Base-by-base conservation (phyloP, 1,284 basidiomycete genomes). In the Cronartium ribicola region DNA sequence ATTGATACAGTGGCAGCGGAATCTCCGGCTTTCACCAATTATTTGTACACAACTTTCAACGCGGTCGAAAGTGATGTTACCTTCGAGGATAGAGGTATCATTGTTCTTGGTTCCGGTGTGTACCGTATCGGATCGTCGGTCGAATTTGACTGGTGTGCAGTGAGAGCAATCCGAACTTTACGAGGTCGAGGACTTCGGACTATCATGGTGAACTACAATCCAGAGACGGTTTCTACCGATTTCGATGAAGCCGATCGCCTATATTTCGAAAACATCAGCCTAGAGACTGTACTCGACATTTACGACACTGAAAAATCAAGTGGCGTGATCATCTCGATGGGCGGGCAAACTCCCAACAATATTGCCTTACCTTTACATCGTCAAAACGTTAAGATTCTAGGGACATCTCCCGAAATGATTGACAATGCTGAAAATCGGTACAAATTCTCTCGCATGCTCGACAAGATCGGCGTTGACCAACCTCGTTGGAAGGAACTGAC, bases 121-220 rank as follows among this genome's bases (percentile, higher is more conserved):
- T 98, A 98, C 84, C 90, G 96, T 75, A 98, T 98, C 79, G 95
- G 96, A 44, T 97, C 94, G 0, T 97, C 94, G 1, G 96, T 98
- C 82, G 96, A 98, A 83, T 98, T 98, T 83, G 95, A 98, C 82
- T 98, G 95, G 96, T 98, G 95, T 83, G 95, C 95, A 20, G 96
- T 98, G 66, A 89, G 94, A 67, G 93, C 94, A 39, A 97, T 98
- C 82, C 86, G 95, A 77, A 98, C 95, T 0, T 85, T 98, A 57
- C 91, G 95, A 75, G 90, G 95, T 60, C 89, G 91, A 80, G 94
- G 94, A n/a, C 85, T 92, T 77, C 93, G 92, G 80, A 98, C 96
- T 7, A 88, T 98, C 83, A 98, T 98, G 96, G 91, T 98, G 84
- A 98, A 98, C 85, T 98, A 98, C 84, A 98, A 98, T 82, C 95